phyloP scores from a whole-genome alignment of 2,329 filamentous ascomycete genomes.

The Stemphylium lycopersici region DNA sequence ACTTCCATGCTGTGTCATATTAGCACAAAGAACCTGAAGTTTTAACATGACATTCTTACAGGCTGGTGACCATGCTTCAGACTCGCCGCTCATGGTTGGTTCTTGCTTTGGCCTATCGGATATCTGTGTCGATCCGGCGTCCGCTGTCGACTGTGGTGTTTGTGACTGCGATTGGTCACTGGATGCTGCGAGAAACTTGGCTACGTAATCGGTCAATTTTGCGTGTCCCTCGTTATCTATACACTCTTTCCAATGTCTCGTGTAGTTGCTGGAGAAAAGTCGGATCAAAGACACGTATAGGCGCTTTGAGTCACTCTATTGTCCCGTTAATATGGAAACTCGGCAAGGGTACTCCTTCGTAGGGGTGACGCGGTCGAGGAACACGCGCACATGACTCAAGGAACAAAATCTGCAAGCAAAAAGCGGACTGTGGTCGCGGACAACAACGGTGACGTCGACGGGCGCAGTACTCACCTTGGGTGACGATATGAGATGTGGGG shows the following conservation, averaged over 20 bases:
- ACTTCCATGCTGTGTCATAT: conserved; percentile 67
- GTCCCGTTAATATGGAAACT: conserved; percentile 24
- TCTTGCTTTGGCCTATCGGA: conserved; percentile 7
- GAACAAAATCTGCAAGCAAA: conserved; percentile 10
- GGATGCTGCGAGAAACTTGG: conserved; percentile 14
- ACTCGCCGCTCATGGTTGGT: conserved; percentile 7
- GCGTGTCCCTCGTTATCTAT: conserved; percentile 14
- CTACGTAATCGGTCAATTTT: conserved; percentile 19
- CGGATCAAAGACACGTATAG: not conserved
- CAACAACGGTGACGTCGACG: not conserved
- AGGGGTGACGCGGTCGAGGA: conserved; percentile 24
- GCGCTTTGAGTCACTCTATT: conserved; percentile 20
- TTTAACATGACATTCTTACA: conserved; percentile 33
- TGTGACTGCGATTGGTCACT: conserved; percentile 6
- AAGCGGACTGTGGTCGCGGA: conserved; percentile 2
- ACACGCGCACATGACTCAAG: conserved; percentile 30
- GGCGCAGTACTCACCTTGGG: not conserved
- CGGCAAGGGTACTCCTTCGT: conserved; percentile 17
- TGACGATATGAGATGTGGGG: not conserved
- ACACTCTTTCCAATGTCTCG: not conserved
- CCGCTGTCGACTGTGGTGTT: not conserved
- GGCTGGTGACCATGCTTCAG: conserved; percentile 47
- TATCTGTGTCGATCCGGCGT: conserved; percentile 1
- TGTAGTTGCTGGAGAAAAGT: not conserved
- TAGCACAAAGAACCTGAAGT: conserved; percentile 3